phyloP scores from a whole-genome alignment of 75 land plant species.

The Chamaecyparis obtusa region DNA sequence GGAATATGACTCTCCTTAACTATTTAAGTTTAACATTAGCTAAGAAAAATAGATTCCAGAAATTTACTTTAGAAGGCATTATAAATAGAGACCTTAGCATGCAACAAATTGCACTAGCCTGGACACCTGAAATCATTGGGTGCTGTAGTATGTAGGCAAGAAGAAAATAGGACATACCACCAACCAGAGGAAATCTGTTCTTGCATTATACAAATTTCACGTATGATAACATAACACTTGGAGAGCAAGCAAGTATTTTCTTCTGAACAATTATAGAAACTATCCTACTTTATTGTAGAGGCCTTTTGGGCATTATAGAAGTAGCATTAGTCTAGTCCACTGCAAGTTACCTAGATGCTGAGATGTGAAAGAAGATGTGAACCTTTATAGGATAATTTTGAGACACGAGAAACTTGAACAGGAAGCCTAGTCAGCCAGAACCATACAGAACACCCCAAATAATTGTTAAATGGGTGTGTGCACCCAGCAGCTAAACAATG shows the following conservation, averaged over 20 bases:
- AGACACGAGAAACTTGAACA: background rate
- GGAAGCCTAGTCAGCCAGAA: background rate
- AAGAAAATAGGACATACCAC: background rate
- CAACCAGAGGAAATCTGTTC: background rate
- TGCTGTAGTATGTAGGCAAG: background rate
- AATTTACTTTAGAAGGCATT: background rate
- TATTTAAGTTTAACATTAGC: background rate
- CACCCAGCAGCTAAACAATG: background rate
- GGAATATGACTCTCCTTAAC: background rate
- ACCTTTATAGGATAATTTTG: background rate
- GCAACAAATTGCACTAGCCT: background rate
- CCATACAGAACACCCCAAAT: background rate
- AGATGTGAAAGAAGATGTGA: background rate
- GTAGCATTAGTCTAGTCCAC: no score
- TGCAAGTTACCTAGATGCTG: background rate
- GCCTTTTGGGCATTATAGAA: background rate
- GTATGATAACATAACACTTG: no score
- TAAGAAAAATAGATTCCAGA: background rate
- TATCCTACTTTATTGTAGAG: background rate
- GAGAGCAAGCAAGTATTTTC: background rate
- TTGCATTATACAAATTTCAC: no score
- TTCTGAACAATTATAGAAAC: background rate
- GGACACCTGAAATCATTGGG: background rate
- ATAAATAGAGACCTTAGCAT: background rate
- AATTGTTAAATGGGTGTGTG: background rate